A percentile compares a stretch with the other conserved stretches of the same genome.
Conservation (phyloP, 192 early-diverging fungal species). For the Backusella sp. region DNA sequence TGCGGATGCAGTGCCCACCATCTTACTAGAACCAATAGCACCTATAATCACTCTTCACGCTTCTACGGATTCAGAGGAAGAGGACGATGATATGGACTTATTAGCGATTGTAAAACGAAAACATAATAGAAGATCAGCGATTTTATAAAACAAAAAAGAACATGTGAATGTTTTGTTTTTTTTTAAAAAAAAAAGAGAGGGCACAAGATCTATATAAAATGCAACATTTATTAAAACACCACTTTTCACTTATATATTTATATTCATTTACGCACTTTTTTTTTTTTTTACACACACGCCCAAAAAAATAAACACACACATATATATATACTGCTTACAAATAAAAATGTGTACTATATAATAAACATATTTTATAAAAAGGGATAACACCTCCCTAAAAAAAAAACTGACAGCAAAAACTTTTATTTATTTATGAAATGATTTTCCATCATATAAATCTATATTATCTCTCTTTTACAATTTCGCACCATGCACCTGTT, state of each 20-base stretch:
- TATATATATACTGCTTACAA: too few species aligned
- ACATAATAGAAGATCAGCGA: neutral
- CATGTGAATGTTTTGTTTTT: neutral
- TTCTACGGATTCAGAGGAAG: neutral
- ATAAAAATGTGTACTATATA: neutral
- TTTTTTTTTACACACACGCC: neutral
- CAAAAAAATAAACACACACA: neutral
- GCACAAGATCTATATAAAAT: neutral
- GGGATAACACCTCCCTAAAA: neutral
- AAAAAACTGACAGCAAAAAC: neutral
- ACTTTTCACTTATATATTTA: neutral
- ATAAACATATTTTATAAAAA: neutral
- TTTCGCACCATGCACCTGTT: conserved; percentile 17
- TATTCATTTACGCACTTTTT: neutral
- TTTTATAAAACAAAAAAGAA: neutral
- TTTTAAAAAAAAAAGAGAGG: neutral
- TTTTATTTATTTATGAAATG: neutral
- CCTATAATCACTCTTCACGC: neutral
- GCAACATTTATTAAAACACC: neutral
- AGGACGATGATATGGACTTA: conserved; percentile 4
- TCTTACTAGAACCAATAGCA: neutral
- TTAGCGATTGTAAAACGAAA: conserved; percentile 10
- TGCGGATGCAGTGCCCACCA: neutral
- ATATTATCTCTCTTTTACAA: neutral
- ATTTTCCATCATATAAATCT: neutral